Percentiles rank a stretch among this genome's conserved stretches.
Evolutionary conservation across 1,284 basidiomycete genomes (phyloP).

Genomic region (Melanopsichium pennsylvanicum): DNA sequence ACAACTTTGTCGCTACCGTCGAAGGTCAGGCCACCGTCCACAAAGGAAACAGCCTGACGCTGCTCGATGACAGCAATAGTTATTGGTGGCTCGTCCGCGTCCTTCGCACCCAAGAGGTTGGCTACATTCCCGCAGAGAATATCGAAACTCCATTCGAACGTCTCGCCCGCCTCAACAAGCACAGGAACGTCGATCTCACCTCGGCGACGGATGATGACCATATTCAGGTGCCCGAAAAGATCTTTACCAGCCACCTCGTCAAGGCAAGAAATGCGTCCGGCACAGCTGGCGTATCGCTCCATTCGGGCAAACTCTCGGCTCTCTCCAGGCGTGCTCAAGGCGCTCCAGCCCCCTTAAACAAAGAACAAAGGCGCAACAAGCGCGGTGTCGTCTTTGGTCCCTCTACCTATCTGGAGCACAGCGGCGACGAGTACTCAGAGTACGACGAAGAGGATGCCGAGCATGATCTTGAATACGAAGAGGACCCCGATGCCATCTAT

Average conservation of each 20-base stretch:
- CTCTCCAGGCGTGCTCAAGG: slow-evolving; percentile 57
- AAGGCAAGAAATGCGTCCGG: slow-evolving; percentile 52
- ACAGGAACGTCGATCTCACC: slow-evolving; percentile 84
- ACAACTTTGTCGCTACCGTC: slow-evolving; percentile 65
- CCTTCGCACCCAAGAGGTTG: slow-evolving; percentile 80
- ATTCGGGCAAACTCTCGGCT: slow-evolving; percentile 64
- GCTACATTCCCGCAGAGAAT: slow-evolving; percentile 98
- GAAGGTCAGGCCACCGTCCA: slow-evolving; percentile 66
- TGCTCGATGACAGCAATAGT: slow-evolving; percentile 65
- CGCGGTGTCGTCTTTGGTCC: slow-evolving; percentile 61
- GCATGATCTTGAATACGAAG: slow-evolving; percentile 50
- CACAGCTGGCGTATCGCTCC: slow-evolving; percentile 44
- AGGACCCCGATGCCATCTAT: slow-evolving; percentile 49
- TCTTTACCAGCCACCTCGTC: slow-evolving; percentile 56
- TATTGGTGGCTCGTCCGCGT: slow-evolving; percentile 66
- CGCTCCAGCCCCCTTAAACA: slow-evolving; percentile 38
- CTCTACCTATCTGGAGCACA: slow-evolving; percentile 62
- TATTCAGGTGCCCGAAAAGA: slow-evolving; percentile 56
- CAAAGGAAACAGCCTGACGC: slow-evolving; percentile 64
- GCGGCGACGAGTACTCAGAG: slow-evolving; percentile 58
- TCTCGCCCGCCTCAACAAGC: slow-evolving; percentile 93
- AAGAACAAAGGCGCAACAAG: slow-evolving; percentile 49
- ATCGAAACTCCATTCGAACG: slow-evolving; percentile 98
- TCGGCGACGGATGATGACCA: slow-evolving; percentile 64
- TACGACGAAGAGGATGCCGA: slow-evolving; percentile 57